Evolutionary conservation across 1,139 yeast genomes (phyloP), one percentile per base, ranked within the genome.

Genomic region (Yamadazyma conglobata): DNA sequence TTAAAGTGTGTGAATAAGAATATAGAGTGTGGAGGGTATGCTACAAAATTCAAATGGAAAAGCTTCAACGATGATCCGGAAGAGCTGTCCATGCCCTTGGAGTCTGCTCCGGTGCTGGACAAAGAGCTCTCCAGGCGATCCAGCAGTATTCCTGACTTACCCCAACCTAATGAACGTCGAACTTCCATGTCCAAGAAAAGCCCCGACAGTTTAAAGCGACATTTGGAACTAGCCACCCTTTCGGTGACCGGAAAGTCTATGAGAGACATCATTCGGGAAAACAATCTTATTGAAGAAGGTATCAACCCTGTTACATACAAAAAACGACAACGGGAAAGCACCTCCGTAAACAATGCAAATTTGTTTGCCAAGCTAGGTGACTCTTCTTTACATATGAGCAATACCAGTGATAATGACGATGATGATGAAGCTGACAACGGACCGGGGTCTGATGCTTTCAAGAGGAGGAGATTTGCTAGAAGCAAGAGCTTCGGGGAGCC

Each of bases 11-110:
- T 39, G 6, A 48, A 50, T 22, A 53, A 49, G 31, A 52, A 54
- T 9, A 46, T 53, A 11, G 43, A 39, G 7, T 67, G 73, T 43
- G 52, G 50, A 6, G 86, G 86, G 1, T 79, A 79, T 45, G 76
- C 79, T 4, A 74, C 75, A 17, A 69, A 68, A 31, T 79, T 75
- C 58, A 76, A 76, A 46, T 79, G 86, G 86, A 63, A 75, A 42
- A 61, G 74, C 6, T 78, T 77, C 37, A 56, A 60, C 22, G 59
- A 52, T 6, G 35, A 27, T 4, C 13, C 22, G 14, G 37, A 30
- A n/a, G 24, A 9, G 15, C 9, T 7, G 31, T 13, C 10, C 19
- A n/a, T n/a, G n/a, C n/a, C n/a, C n/a, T n/a, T n/a, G n/a, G n/a
- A n/a, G n/a, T n/a, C n/a, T n/a, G n/a, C n/a, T n/a, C n/a, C n/a